Percentiles rank a stretch among this genome's conserved stretches.
Evolutionary conservation across 257 asterid genomes (phyloP).

Genomic region (Solanum pennellii): DNA sequence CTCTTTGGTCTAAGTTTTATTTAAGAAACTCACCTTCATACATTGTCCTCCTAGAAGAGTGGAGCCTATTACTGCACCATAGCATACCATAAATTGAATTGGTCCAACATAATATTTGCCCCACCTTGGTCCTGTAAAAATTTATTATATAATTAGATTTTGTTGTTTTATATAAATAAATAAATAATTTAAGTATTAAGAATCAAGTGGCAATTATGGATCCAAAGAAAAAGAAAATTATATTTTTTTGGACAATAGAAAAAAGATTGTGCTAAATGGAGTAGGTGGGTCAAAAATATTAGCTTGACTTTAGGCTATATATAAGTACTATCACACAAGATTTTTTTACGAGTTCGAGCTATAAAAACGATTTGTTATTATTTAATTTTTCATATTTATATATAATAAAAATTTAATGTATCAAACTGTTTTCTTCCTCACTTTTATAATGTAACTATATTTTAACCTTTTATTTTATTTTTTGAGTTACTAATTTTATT

Average conservation of each 20-base stretch:
- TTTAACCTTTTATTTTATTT: neutral
- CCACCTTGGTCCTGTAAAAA: slow-evolving; percentile 61
- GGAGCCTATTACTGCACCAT: slow-evolving; percentile 78
- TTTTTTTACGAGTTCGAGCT: neutral
- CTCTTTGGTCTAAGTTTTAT: neutral
- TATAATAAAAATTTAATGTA: rapidly evolving
- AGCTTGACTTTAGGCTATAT: neutral
- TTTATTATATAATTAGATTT: neutral
- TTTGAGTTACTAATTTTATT: no score
- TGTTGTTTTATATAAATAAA: neutral
- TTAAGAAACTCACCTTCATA: slow-evolving; percentile 41
- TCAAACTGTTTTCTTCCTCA: rapidly evolving
- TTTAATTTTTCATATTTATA: rapidly evolving
- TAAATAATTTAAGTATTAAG: neutral
- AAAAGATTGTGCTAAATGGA: neutral
- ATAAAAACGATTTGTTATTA: rapidly evolving
- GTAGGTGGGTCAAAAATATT: neutral
- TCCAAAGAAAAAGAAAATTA: neutral
- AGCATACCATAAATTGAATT: slow-evolving; percentile 73
- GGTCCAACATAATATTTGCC: slow-evolving; percentile 75
- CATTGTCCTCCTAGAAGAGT: slow-evolving; percentile 93
- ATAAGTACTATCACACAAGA: neutral
- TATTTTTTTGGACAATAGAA: neutral
- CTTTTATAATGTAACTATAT: neutral
- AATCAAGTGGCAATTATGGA: neutral